Conservation (phyloP, 352 stramenopile genomes). For the Hyaloperonospora brassicae region DNA sequence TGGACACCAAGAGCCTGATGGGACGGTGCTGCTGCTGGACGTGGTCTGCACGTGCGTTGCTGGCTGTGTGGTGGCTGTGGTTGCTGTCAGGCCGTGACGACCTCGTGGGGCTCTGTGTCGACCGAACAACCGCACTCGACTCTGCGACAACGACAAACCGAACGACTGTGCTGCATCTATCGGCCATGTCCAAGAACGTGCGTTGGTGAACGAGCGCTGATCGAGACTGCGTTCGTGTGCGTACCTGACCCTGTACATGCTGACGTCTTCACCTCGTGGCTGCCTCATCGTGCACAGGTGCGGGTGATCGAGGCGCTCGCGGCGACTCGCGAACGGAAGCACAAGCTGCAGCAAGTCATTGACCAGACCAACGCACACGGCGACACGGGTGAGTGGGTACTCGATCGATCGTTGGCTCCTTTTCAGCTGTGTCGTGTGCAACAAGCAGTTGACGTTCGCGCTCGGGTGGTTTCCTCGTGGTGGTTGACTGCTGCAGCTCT, state of each 20-base stretch:
- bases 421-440: background rate
- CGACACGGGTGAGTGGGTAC: constrained; percentile 49
- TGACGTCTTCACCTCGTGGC: background rate
- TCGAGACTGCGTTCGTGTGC: background rate
- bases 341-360: constrained; percentile 42
- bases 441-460: background rate
- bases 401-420: no score
- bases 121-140: constrained; percentile 49
- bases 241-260: background rate
- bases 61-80: no score
- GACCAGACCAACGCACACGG: constrained; percentile 61
- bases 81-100: constrained; percentile 42
- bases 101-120: constrained; percentile 44
- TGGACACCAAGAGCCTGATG: no score
- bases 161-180: constrained; percentile 71
- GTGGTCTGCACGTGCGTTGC: background rate
- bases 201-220: background rate
- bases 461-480: background rate
- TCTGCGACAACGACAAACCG: constrained; percentile 52
- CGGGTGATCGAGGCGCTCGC: constrained; percentile 51
- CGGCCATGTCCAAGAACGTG: constrained; percentile 69
- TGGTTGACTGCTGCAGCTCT: constrained; percentile 34
- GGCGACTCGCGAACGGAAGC: constrained; percentile 32
- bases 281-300: constrained; percentile 21
- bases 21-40: no score